Conservation (phyloP, 2,329 filamentous ascomycete genomes). For the Leptographium radiaticola region DNA sequence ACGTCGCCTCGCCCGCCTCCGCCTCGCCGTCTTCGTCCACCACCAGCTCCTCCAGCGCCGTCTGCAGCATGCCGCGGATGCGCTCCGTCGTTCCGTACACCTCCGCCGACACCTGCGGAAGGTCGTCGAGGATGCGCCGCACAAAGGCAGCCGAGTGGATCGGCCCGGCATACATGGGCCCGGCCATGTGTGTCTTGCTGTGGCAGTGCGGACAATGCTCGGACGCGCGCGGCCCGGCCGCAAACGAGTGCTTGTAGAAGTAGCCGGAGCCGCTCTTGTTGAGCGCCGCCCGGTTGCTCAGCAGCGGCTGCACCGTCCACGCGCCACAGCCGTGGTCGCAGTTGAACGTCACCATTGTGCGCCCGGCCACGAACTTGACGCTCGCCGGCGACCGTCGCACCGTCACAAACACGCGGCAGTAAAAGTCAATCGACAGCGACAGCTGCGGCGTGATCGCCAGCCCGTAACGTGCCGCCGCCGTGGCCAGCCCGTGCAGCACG, state of each 20-base stretch:
- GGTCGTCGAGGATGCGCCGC: conserved; percentile 58
- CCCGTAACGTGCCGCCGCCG: conserved; percentile 72
- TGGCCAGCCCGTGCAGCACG: conserved; percentile 70
- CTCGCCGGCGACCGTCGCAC: conserved; percentile 67
- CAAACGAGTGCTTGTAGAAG: conserved; percentile 68
- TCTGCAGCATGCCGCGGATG: conserved; percentile 83
- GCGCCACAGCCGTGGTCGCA: conserved; percentile 88
- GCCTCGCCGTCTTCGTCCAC: conserved; percentile 16
- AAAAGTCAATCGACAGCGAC: conserved; percentile 92
- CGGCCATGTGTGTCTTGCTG: conserved; percentile 72
- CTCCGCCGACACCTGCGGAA: conserved; percentile 52
- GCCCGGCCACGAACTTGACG: conserved; percentile 82
- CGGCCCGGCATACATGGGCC: conserved; percentile 89
- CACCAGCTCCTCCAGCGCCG: conserved; percentile 63
- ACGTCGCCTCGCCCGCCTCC: conserved; percentile 41
- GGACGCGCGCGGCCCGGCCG: conserved; percentile 54
- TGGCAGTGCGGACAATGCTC: conserved; percentile 71
- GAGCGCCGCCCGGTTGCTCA: conserved; percentile 50
- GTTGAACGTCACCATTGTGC: conserved; percentile 85
- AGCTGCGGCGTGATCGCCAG: conserved; percentile 81
- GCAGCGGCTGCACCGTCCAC: conserved; percentile 72
- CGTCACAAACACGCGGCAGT: conserved; percentile 77
- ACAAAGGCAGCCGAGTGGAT: conserved; percentile 79
- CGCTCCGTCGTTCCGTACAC: conserved; percentile 70
- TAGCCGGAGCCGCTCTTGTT: conserved; percentile 58